A percentile compares a stretch with the other conserved stretches of the same genome.
Evolutionary conservation across 371 early-diverging fungal genomes (phyloP).

Genomic region (Mortierella sp.): DNA sequence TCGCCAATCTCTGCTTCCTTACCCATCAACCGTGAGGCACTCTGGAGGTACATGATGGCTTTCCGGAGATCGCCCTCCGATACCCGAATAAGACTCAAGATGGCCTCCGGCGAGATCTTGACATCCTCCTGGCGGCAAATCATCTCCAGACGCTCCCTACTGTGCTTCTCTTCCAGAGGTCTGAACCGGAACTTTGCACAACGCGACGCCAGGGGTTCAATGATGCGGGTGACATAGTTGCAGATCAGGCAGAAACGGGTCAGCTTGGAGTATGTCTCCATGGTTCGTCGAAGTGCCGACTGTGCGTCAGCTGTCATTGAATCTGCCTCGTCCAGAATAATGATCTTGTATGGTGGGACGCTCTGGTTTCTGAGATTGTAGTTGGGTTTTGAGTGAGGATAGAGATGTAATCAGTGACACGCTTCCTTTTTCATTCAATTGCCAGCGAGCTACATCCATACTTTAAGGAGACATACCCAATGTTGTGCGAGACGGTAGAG

Average conservation of each 20-base stretch:
- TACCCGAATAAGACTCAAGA: constrained; percentile 79
- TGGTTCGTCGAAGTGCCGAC: constrained; percentile 97
- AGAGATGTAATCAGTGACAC: neutral
- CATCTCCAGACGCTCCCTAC: constrained; percentile 68
- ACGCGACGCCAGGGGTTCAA: constrained; percentile 95
- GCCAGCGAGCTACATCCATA: too few species aligned
- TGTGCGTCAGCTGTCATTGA: constrained; percentile 99
- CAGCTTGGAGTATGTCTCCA: constrained; percentile 96
- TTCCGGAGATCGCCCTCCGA: constrained; percentile 94
- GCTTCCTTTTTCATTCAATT: neutral
- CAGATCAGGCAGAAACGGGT: constrained; percentile 99
- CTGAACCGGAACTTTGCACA: constrained; percentile 98
- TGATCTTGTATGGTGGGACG: constrained; percentile 93
- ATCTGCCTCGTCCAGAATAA: constrained; percentile 99
- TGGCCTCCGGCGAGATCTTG: constrained; percentile 65
- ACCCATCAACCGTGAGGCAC: constrained; percentile 76
- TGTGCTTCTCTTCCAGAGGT: constrained; percentile 74
- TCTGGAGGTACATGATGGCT: constrained; percentile 94
- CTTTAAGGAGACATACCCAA: constrained; percentile 48
- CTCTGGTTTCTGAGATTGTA: constrained; percentile 58
- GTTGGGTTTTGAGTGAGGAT: neutral
- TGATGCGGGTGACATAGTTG: constrained; percentile 97
- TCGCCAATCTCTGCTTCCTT: constrained; percentile 65
- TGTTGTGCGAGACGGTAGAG: constrained; percentile 69
- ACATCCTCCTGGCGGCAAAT: constrained; percentile 83